phyloP scores from a whole-genome alignment of 2,329 filamentous ascomycete genomes.

The Trichoderma lentiforme region DNA sequence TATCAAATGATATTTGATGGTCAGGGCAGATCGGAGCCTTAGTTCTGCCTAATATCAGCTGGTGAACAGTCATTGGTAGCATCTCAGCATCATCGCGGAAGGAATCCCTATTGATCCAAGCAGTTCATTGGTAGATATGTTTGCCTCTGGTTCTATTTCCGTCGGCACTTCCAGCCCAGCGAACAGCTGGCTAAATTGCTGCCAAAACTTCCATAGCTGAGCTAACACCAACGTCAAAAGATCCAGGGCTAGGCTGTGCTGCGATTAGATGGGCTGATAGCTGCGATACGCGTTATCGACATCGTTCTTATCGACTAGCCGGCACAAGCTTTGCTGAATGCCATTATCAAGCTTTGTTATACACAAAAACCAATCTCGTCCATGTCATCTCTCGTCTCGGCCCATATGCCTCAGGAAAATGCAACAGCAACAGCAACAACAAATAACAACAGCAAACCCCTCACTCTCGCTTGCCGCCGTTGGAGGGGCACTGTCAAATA shows the following conservation, averaged over 20 bases:
- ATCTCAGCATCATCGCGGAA: not conserved
- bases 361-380: not conserved
- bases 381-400: not conserved
- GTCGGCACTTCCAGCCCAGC: not conserved
- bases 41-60: not conserved
- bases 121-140: not conserved
- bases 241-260: not conserved
- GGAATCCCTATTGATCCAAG: not conserved
- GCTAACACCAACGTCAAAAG: not conserved
- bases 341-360: constrained; percentile 10
- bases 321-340: not conserved
- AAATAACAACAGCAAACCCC: constrained; percentile 1
- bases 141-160: not conserved
- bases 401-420: not conserved
- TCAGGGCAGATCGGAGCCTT: not conserved
- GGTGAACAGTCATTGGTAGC: not conserved
- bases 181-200: not conserved
- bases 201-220: not conserved
- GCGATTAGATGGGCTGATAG: not conserved
- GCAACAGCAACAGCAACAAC: not conserved
- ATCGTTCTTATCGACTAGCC: constrained; percentile 4
- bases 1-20: not conserved
- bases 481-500: constrained; percentile 13
- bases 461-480: constrained; percentile 16
- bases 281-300: not conserved